Evolutionary conservation across 208 protist species (phyloP), one percentile per base, ranked within the genome.

Genomic region (Borovskyia barvae): DNA sequence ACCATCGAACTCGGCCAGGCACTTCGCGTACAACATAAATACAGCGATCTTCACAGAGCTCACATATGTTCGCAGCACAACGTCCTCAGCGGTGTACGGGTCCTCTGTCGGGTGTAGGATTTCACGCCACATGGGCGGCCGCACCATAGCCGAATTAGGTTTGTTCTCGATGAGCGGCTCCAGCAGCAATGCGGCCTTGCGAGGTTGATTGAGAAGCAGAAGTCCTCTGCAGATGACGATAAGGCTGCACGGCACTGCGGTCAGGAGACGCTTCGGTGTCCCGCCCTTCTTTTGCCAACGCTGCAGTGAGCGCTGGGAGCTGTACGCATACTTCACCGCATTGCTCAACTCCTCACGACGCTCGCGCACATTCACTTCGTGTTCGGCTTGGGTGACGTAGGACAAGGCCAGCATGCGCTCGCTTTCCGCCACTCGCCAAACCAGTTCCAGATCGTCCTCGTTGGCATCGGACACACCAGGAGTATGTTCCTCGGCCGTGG

Each of bases 141-240:
- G 82, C 40, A 89, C 69, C 36, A 70, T 65, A 6, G 75, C 68
- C 3, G 80, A 84, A 46, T 75, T 85, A 9, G 57, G 50, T 55
- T 91, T 95, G 19, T 89, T 78, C 60, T 91, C 88, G 42, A 92
- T 89, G 17, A 95, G 75, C 29, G 88, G 88, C 64, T 95, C 88
- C 12, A 95, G 66, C 55, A 88, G 61, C 42, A 95, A 51, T 9
- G 80, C 85, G 12, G 88, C 88, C 58, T 95, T 95, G 33, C 84
- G 81, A 11, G 82, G 67, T 43, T 95, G 88, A 32, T 72, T 77
- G 25, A 95, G 78, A 41, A 85, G 70, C 37, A 95, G 49, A 12
- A 95, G 65, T 6, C 85, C 88, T 42, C 75, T 82, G 47, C 78
- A 77, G 33, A 74, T 79, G 2, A 90, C 82, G 22, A 91, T 78